A percentile compares a stretch with the other conserved stretches of the same genome.
Conservation (phyloP, 1,284 basidiomycete species). For the Sparassis latifolia region DNA sequence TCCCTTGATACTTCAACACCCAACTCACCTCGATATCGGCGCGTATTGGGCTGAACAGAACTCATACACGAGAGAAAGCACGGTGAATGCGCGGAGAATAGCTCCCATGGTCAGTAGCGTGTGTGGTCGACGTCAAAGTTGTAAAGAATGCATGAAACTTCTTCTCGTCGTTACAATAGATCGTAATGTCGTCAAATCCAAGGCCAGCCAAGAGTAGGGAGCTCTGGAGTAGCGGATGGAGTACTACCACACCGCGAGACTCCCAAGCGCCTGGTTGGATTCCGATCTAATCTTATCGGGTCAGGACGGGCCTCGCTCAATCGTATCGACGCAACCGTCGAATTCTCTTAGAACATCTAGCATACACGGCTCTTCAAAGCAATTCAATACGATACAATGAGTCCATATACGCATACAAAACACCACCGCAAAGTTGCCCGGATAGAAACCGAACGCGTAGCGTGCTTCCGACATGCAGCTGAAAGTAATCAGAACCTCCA, state of each 20-base stretch:
- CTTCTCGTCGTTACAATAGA: constrained; percentile 1
- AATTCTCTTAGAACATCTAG: no score
- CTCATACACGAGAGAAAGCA: constrained; percentile 10
- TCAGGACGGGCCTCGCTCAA: no score
- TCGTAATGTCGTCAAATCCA: background rate
- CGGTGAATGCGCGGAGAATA: constrained; percentile 7
- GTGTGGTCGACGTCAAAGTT: constrained; percentile 7
- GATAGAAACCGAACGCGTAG: background rate
- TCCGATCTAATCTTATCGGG: no score
- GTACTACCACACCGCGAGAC: no score
- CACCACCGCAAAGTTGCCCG: background rate
- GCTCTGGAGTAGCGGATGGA: constrained; percentile 2
- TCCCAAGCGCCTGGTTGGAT: no score
- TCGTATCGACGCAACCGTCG: no score
- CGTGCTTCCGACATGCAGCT: no score
- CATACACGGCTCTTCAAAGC: no score
- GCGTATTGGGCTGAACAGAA: constrained; percentile 4
- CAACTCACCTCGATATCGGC: background rate
- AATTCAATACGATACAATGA: no score
- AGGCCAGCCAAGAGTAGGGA: background rate
- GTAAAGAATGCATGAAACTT: constrained; percentile 14
- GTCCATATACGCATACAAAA: background rate
- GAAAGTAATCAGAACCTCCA: constrained; percentile 13
- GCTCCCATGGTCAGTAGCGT: background rate
- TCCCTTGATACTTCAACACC: background rate